These are phyloP conservation scores for Sclerotinia trifoliorum DNA, from an alignment of 2,329 filamentous ascomycete genomes.

Conservation along the genomic window DNA sequence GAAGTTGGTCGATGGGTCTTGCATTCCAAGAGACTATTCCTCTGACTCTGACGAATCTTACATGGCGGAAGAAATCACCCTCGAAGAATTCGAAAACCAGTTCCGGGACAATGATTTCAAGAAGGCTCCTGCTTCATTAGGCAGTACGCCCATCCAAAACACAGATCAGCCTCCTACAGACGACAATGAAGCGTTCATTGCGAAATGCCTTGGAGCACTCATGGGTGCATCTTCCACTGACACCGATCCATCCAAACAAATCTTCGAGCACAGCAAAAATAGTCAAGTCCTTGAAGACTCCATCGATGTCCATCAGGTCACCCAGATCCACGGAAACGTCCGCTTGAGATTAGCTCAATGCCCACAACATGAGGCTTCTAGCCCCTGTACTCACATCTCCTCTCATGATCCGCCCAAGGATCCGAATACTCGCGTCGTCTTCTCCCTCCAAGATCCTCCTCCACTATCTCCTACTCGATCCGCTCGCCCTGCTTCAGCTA, in stretches of 20 bases:
- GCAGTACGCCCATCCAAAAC: background rate
- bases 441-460: conserved; percentile 6
- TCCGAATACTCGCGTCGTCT: background rate
- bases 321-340: background rate
- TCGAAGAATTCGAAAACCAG: conserved; percentile 15
- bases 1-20: conserved; percentile 13
- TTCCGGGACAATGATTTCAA: background rate
- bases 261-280: background rate
- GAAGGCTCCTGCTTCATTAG: background rate
- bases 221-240: background rate
- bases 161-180: background rate
- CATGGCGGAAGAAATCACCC: conserved; percentile 14
- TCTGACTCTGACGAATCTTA: conserved; percentile 10
- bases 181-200: background rate
- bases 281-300: background rate
- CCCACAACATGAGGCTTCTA: conserved; percentile 2
- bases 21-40: conserved; percentile 5
- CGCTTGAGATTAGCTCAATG: background rate
- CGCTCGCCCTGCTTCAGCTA: background rate
- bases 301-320: background rate
- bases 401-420: background rate
- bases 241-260: background rate
- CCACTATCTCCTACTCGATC: background rate
- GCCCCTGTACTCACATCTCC: background rate
- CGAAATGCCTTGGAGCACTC: background rate